phyloP scores from a whole-genome alignment of 2,329 filamentous ascomycete genomes.

The Penicillium sp. region DNA sequence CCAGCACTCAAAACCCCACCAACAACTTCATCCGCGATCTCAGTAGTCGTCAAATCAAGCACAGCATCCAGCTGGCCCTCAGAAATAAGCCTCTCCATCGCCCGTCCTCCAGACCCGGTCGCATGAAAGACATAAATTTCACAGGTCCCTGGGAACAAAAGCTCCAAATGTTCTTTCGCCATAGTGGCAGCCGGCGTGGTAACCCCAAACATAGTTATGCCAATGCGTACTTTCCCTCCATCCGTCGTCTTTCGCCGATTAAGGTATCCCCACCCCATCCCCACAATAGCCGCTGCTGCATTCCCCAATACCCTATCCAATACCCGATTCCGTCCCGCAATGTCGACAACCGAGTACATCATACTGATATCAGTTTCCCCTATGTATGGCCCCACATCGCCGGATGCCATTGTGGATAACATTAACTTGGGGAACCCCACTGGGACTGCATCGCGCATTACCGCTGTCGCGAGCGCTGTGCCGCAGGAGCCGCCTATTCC shows the following conservation, averaged over 20 bases:
- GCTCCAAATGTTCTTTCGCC: slow-evolving; percentile 54
- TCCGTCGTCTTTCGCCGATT: neutral
- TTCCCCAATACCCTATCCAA: slow-evolving; percentile 61
- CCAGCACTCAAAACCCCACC: slow-evolving; percentile 66
- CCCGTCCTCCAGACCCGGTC: slow-evolving; percentile 66
- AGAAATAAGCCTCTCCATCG: slow-evolving; percentile 65
- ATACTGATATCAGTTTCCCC: slow-evolving; percentile 68
- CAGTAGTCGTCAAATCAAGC: slow-evolving; percentile 70
- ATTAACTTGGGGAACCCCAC: slow-evolving; percentile 70
- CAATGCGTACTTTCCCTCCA: slow-evolving; percentile 49
- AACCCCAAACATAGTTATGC: slow-evolving; percentile 73
- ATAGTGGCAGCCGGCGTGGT: slow-evolving; percentile 65
- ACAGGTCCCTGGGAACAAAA: slow-evolving; percentile 38
- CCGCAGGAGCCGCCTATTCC: slow-evolving; percentile 64
- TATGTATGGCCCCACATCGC: slow-evolving; percentile 64
- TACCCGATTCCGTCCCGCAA: slow-evolving; percentile 64
- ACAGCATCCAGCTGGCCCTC: slow-evolving; percentile 64
- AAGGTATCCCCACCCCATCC: slow-evolving; percentile 55
- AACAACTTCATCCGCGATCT: slow-evolving; percentile 63
- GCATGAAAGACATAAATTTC: slow-evolving; percentile 70
- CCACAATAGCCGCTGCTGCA: slow-evolving; percentile 61
- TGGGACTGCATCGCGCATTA: slow-evolving; percentile 62
- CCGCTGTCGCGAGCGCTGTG: slow-evolving; percentile 59
- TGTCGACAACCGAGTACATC: slow-evolving; percentile 71
- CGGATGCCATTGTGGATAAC: slow-evolving; percentile 68